phyloP scores from a whole-genome alignment of 495 filamentous ascomycete genomes.

The Penicillium longicatenatum region DNA sequence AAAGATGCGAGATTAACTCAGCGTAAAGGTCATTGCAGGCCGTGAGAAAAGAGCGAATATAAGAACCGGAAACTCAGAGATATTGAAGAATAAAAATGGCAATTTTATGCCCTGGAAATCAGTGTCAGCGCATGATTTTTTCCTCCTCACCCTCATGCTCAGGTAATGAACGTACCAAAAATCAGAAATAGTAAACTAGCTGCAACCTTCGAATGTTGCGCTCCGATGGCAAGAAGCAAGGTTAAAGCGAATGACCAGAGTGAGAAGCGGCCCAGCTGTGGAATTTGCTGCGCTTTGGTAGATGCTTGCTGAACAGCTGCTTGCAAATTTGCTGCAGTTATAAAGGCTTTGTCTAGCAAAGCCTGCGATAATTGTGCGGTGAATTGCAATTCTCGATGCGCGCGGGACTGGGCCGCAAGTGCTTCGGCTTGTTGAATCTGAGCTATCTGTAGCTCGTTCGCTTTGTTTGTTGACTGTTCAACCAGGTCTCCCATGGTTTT shows the following conservation, averaged over 20 bases:
- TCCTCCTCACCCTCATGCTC: neutral
- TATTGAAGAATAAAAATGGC: neutral
- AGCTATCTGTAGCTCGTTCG: conserved; percentile 36
- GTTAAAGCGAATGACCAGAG: neutral
- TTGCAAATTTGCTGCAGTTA: conserved; percentile 44
- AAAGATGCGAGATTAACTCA: neutral
- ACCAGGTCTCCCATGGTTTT: conserved; percentile 38
- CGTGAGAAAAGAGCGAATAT: neutral
- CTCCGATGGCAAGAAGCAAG: neutral
- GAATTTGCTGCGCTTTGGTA: conserved; percentile 33
- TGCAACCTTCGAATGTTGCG: conserved; percentile 12
- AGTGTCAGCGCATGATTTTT: neutral
- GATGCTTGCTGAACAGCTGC: conserved; percentile 42
- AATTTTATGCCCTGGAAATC: neutral
- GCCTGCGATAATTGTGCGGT: conserved; percentile 39
- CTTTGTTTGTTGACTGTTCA: conserved; percentile 35
- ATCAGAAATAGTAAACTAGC: conserved; percentile 24
- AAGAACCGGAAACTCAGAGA: neutral
- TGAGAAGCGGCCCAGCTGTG: conserved; percentile 1
- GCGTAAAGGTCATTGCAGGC: neutral
- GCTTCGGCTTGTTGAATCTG: conserved; percentile 43
- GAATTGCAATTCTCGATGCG: conserved; percentile 36
- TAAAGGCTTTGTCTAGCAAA: conserved; percentile 40
- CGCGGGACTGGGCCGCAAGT: conserved; percentile 31
- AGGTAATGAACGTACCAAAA: conserved; percentile 14